A percentile compares a stretch with the other conserved stretches of the same genome.
These are phyloP conservation scores for Verticillium alfalfae DNA, from an alignment of 2,329 filamentous ascomycete species.

Conservation along the genomic window DNA sequence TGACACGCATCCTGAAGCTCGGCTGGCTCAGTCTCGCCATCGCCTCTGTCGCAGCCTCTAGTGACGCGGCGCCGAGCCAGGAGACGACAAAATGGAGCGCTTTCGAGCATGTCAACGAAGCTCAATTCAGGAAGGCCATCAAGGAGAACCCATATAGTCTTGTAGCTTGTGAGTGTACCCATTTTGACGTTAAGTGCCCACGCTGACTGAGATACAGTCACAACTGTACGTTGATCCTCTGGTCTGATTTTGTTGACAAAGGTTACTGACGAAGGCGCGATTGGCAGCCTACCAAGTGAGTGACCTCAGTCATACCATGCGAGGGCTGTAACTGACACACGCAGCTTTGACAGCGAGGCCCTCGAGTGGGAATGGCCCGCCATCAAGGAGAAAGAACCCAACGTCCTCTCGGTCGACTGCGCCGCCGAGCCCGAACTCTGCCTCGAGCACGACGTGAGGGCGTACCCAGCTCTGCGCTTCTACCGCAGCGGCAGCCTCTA, in stretches of 20 bases:
- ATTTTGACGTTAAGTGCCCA: too few relatives aligned
- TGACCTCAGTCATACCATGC: not conserved
- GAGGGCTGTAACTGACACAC: not conserved
- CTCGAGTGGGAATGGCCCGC: conserved; percentile 12
- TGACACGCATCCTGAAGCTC: not conserved
- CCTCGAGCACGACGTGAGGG: conserved; percentile 30
- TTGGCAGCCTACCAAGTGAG: not conserved
- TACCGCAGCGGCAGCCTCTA: conserved; percentile 26
- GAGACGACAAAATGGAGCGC: not conserved
- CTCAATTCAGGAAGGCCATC: conserved; percentile 6
- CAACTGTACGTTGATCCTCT: not conserved
- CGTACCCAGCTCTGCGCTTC: conserved; percentile 39
- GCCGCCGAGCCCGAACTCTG: conserved; percentile 26
- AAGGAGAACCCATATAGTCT: conserved; percentile 15
- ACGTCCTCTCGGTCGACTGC: conserved; percentile 33
- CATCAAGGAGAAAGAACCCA: conserved; percentile 4
- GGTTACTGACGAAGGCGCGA: not conserved
- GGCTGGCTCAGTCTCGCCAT: not conserved
- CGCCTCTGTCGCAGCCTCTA: not conserved
- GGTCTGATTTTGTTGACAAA: not conserved
- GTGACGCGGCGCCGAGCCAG: not conserved
- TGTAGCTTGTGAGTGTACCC: conserved; percentile 23
- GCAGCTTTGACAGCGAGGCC: conserved; percentile 4
- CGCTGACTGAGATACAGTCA: not conserved
- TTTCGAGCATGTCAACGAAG: conserved; percentile 1